phyloP scores from a whole-genome alignment of 768 basidiomycete species.

The Podaxis pistillaris region DNA sequence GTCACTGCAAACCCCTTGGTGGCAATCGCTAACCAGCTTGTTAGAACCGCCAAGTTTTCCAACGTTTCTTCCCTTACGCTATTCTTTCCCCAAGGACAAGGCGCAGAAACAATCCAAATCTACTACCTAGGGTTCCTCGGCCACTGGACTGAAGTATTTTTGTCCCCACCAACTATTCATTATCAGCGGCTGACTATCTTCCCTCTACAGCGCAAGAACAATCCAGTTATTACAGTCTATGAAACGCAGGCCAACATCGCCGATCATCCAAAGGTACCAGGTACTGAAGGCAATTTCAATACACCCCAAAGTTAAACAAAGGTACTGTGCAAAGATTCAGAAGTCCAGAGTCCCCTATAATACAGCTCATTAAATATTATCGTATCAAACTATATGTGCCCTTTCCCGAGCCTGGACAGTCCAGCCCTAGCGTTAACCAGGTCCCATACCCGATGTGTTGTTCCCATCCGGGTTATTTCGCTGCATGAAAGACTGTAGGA shows the following conservation, averaged over 20 bases:
- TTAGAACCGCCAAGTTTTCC: conserved; percentile 82
- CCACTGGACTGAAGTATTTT: conserved; percentile 69
- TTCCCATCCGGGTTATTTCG: conserved; percentile 28
- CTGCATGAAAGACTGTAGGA: conserved; percentile 44
- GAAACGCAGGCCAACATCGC: conserved; percentile 85
- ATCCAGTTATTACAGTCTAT: conserved; percentile 83
- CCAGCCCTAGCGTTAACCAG: conserved; percentile 1
- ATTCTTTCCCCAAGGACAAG: conserved; percentile 78
- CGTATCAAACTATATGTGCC: background rate
- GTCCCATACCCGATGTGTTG: conserved; percentile 10
- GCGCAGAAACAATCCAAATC: conserved; percentile 71
- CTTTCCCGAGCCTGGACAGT: background rate
- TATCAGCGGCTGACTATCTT: background rate
- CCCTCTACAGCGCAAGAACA: conserved; percentile 59
- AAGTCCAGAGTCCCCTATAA: background rate
- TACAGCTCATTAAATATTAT: background rate
- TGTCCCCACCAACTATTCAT: background rate
- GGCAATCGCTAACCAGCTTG: background rate
- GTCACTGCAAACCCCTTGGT: background rate
- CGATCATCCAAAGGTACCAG: conserved; percentile 85
- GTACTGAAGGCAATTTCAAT: conserved; percentile 62
- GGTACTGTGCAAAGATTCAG: background rate
- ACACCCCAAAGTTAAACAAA: conserved; percentile 27
- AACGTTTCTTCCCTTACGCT: conserved; percentile 80
- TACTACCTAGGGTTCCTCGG: conserved; percentile 89